Percentiles rank a stretch among this genome's conserved stretches.
Conservation (phyloP, 2,329 filamentous ascomycete genomes). For the Nigrograna mackinnonii region DNA sequence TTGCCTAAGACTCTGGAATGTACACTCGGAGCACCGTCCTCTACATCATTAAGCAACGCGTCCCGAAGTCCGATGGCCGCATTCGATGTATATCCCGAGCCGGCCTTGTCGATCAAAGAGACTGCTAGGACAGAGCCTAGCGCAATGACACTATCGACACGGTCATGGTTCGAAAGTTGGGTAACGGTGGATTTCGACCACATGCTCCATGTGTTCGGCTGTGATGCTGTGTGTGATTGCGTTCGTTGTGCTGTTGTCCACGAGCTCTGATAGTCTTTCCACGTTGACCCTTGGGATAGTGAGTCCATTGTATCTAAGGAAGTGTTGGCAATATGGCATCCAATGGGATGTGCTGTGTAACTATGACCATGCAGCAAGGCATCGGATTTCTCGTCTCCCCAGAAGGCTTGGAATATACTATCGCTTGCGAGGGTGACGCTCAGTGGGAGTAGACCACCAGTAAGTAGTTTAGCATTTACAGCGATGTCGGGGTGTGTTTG, state of each 20-base stretch:
- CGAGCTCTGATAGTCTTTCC: constrained; percentile 11
- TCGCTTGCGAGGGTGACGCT: constrained; percentile 76
- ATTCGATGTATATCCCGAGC: constrained; percentile 61
- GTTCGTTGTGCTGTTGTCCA: too few relatives aligned
- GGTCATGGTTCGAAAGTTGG: constrained; percentile 58
- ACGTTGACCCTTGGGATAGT: constrained; percentile 6
- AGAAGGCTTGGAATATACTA: constrained; percentile 72
- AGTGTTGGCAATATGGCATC: constrained; percentile 76
- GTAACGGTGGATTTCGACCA: constrained; percentile 68
- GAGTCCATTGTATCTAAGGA: constrained; percentile 61
- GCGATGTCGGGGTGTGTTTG: constrained; percentile 71
- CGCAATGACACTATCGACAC: constrained; percentile 70
- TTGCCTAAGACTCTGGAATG: constrained; percentile 65
- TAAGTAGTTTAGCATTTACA: constrained; percentile 82
- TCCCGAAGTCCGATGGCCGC: constrained; percentile 58
- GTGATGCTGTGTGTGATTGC: too few relatives aligned
- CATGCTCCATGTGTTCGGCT: constrained; percentile 73
- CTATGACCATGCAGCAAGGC: constrained; percentile 83
- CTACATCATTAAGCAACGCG: constrained; percentile 45
- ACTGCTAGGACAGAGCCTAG: constrained; percentile 77
- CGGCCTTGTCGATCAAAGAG: constrained; percentile 53
- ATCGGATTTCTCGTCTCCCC: constrained; percentile 73
- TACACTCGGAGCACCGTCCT: constrained; percentile 47
- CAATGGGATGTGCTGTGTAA: constrained; percentile 83
- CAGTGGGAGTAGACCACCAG: constrained; percentile 77